Percentiles rank a stretch among this genome's conserved stretches.
Evolutionary conservation across 441 rosid genomes (phyloP).

Genomic region (Brassica balearica): DNA sequence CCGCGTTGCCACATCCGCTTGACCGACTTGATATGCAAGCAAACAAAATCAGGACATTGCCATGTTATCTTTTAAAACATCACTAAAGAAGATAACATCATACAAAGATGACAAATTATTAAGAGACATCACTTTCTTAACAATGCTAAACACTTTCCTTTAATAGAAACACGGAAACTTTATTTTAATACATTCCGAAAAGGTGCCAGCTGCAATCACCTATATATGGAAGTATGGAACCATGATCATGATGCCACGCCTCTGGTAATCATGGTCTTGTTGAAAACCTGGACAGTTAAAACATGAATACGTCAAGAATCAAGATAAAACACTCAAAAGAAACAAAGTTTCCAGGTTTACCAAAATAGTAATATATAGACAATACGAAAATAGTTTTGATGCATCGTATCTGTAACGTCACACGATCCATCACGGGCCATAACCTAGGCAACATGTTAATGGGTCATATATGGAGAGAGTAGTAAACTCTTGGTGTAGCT

Average conservation of each 20-base stretch:
- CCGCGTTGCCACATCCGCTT: slow-evolving; percentile 41
- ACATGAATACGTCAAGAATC: background rate
- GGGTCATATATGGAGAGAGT: slow-evolving; percentile 21
- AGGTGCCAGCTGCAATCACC: background rate
- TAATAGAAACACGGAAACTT: too few species aligned
- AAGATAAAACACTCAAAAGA: background rate
- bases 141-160: slow-evolving; percentile 6
- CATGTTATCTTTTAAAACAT: slow-evolving; percentile 20
- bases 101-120: background rate
- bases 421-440: background rate
- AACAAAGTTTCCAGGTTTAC: slow-evolving; percentile 26
- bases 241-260: background rate
- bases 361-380: slow-evolving; percentile 20
- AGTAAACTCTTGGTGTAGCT: slow-evolving; percentile 28
- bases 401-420: too few species aligned
- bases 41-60: slow-evolving; percentile 23
- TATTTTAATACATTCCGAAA: too few species aligned
- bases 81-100: slow-evolving; percentile 2
- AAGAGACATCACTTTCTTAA: slow-evolving; percentile 14
- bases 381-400: too few species aligned
- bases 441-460: slow-evolving; percentile 29
- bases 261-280: background rate
- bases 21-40: slow-evolving; percentile 31
- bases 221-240: background rate
- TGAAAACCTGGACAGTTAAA: background rate